A percentile compares a stretch with the other conserved stretches of the same genome.
phyloP scores from a whole-genome alignment of 768 basidiomycete genomes.

The Boletus rubroflammeus region DNA sequence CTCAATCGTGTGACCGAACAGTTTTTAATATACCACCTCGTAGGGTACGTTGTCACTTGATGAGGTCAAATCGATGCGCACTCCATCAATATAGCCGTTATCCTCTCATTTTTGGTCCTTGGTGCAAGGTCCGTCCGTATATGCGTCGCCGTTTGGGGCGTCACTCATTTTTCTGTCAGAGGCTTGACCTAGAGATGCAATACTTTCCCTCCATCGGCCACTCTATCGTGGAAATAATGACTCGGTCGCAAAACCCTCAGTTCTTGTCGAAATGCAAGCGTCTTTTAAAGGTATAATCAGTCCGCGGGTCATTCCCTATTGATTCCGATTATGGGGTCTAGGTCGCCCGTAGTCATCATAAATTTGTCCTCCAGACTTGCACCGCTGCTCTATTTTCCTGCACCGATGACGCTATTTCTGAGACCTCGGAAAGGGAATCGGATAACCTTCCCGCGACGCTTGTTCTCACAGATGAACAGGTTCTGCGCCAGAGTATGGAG shows the following conservation, averaged over 20 bases:
- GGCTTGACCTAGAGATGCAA: conserved; percentile 50
- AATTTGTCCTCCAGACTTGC: conserved; percentile 26
- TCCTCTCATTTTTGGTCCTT: conserved; percentile 71
- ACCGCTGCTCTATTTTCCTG: conserved; percentile 27
- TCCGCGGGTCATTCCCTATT: neutral
- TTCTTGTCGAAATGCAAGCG: conserved; percentile 46
- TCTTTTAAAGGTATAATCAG: conserved; percentile 45
- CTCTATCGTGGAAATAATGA: conserved; percentile 49
- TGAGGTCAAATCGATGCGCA: conserved; percentile 7
- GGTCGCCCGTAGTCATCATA: conserved; percentile 24
- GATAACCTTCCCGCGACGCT: conserved; percentile 1
- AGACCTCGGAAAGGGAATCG: conserved; percentile 12
- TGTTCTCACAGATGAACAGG: conserved; percentile 34
- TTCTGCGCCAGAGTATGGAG: conserved; percentile 42
- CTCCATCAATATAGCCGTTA: conserved; percentile 50
- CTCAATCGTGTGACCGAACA: conserved; percentile 51
- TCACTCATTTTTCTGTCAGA: conserved; percentile 36
- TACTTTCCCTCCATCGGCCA: conserved; percentile 47
- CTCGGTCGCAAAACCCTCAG: conserved; percentile 45
- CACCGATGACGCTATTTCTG: conserved; percentile 3
- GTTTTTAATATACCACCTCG: conserved; percentile 55
- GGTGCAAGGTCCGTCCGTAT: conserved; percentile 49
- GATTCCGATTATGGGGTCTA: conserved; percentile 15
- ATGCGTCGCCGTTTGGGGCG: conserved; percentile 3
- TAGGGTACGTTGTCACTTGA: conserved; percentile 42